Evolutionary conservation across 2,329 filamentous ascomycete species (phyloP).

Genomic region (Diaporthe sp.): DNA sequence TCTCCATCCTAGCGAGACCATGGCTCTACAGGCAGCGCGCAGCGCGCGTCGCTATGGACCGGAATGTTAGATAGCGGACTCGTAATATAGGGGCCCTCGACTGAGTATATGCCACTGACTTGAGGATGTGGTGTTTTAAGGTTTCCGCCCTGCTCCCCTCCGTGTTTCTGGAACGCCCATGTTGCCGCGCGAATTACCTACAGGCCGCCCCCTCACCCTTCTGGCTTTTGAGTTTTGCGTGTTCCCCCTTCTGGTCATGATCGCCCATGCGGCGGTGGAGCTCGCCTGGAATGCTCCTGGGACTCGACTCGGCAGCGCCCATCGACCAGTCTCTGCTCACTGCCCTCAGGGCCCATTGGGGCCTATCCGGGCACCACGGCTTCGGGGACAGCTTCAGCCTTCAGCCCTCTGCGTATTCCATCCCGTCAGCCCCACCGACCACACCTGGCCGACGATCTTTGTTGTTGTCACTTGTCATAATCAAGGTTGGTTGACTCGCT

Average conservation of each 20-base stretch:
- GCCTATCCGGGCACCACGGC: background rate
- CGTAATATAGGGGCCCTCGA: background rate
- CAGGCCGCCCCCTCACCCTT: constrained; percentile 14
- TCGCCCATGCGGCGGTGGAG: constrained; percentile 18
- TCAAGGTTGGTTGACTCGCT: constrained; percentile 22
- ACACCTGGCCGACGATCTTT: constrained; percentile 22
- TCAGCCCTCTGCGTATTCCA: background rate
- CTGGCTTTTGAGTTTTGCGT: constrained; percentile 25
- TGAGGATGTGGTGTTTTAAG: constrained; percentile 19
- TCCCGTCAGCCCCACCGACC: background rate
- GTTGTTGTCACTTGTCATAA: constrained; percentile 30
- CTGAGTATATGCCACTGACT: constrained; percentile 2
- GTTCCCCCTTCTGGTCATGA: constrained; percentile 11
- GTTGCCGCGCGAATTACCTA: constrained; percentile 23
- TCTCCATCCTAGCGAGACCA: background rate
- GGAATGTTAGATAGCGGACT: background rate
- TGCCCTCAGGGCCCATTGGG: background rate
- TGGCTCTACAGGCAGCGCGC: background rate
- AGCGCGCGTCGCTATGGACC: background rate
- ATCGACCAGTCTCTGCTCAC: background rate
- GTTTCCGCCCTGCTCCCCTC: constrained; percentile 8
- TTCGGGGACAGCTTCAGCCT: constrained; percentile 5
- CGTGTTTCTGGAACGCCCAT: constrained; percentile 26
- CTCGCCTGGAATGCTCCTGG: constrained; percentile 18
- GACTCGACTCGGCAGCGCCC: constrained; percentile 27